Percentiles rank a stretch among this genome's conserved stretches.
These are phyloP conservation scores for Lignosus rhinocerotis DNA, from an alignment of 1,284 basidiomycete species.

Conservation along the genomic window DNA sequence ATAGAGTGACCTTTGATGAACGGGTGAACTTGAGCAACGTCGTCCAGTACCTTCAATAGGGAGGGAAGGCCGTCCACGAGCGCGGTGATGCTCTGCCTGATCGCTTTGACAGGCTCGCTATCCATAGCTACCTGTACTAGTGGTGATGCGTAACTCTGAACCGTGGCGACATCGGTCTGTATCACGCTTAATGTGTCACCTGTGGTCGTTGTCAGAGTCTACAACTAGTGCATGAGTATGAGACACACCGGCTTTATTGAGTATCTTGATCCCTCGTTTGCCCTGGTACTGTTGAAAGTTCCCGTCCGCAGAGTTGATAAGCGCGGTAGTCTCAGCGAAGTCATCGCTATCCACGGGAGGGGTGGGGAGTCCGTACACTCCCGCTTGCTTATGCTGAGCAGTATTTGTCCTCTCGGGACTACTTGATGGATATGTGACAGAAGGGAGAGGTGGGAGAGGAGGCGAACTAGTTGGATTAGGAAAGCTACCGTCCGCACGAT, in stretches of 20 bases:
- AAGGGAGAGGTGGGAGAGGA: background rate
- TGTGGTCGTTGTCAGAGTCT: background rate
- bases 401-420: background rate
- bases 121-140: slow-evolving; percentile 9
- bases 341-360: background rate
- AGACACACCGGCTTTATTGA: slow-evolving; percentile 14
- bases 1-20: slow-evolving; percentile 28
- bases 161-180: slow-evolving; percentile 4
- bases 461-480: background rate
- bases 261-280: background rate
- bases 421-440: background rate
- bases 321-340: background rate
- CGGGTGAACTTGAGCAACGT: slow-evolving; percentile 31
- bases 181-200: background rate
- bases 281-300: slow-evolving; percentile 7
- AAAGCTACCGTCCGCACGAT: background rate
- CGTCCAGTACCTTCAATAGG: slow-evolving; percentile 29
- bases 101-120: slow-evolving; percentile 10
- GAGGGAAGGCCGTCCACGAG: slow-evolving; percentile 29
- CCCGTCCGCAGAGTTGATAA: slow-evolving; percentile 2
- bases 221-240: background rate
- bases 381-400: too few relatives aligned
- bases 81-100: slow-evolving; percentile 20
- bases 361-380: background rate
- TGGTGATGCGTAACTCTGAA: background rate